Percentiles rank a stretch among this genome's conserved stretches.
Conservation (phyloP, 768 basidiomycete species). For the Tylopilus felleus region DNA sequence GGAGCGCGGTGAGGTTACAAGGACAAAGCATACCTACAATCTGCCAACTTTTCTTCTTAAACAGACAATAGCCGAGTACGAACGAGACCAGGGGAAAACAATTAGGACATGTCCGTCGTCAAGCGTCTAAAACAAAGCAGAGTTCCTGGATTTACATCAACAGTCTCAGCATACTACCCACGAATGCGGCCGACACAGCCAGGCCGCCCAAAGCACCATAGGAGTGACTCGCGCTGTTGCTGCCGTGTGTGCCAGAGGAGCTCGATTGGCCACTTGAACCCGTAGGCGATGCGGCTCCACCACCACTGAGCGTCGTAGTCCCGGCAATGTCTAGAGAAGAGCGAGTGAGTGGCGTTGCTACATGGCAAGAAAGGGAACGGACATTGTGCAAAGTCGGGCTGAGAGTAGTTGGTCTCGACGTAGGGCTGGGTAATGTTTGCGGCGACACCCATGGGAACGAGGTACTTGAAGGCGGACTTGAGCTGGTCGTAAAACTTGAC, state of each 20-base stretch:
- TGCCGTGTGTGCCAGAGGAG: neutral
- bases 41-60: no score
- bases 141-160: conserved; percentile 14
- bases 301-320: neutral
- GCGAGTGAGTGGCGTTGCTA: neutral
- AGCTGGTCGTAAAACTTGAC: conserved; percentile 48
- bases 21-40: no score
- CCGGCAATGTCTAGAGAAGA: neutral
- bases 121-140: neutral
- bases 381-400: conserved; percentile 49
- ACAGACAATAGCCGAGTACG: no score
- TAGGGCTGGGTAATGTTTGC: conserved; percentile 53
- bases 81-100: neutral
- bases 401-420: conserved; percentile 41
- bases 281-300: neutral
- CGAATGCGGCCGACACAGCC: conserved; percentile 12
- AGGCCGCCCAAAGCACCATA: conserved; percentile 10
- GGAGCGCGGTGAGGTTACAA: neutral
- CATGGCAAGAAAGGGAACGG: neutral
- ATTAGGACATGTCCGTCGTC: neutral
- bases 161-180: conserved; percentile 15
- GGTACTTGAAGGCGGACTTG: conserved; percentile 41
- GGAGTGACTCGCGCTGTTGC: neutral
- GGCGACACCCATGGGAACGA: conserved; percentile 54
- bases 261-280: neutral